Percentiles rank a stretch among this genome's conserved stretches.
phyloP scores from a whole-genome alignment of 2,329 filamentous ascomycete genomes.

The Colletotrichum sp. region DNA sequence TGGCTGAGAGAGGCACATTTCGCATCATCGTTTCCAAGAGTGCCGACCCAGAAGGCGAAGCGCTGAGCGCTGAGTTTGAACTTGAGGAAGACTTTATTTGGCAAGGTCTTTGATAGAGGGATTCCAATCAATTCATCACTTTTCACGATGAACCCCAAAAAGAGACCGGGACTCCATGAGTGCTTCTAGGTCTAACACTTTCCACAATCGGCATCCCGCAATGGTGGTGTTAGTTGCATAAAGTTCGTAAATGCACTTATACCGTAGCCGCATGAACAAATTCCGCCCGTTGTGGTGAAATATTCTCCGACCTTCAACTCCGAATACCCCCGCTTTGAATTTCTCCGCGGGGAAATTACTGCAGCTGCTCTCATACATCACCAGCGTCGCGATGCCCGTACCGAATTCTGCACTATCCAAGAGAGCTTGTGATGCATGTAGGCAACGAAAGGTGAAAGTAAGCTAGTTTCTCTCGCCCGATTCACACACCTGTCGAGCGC shows the following conservation, averaged over 20 bases:
- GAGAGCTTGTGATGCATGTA: not conserved
- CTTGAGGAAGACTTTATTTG: not conserved
- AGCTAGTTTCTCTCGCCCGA: not conserved
- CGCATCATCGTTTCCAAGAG: not conserved
- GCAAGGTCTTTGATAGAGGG: not conserved
- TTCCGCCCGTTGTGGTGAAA: not conserved
- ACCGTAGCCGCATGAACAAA: not conserved
- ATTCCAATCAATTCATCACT: accelerated
- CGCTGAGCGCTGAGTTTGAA: not conserved
- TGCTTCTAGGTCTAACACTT: accelerated
- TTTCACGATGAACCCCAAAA: not conserved
- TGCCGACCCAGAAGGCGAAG: not conserved
- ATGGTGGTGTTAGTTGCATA: not conserved
- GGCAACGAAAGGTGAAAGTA: not conserved
- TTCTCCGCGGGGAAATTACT: not conserved
- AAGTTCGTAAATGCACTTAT: not conserved
- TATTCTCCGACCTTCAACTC: not conserved
- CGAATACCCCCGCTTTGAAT: not conserved
- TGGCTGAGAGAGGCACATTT: not conserved
- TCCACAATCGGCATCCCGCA: not conserved
- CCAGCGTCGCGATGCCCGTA: not conserved
- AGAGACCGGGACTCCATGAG: not conserved
- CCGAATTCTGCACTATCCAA: not conserved
- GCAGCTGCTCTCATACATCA: not conserved
- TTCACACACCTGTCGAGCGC: too few species aligned